Evolutionary conservation across 2,329 filamentous ascomycete genomes (phyloP).

Genomic region (Botrytis medusae): DNA sequence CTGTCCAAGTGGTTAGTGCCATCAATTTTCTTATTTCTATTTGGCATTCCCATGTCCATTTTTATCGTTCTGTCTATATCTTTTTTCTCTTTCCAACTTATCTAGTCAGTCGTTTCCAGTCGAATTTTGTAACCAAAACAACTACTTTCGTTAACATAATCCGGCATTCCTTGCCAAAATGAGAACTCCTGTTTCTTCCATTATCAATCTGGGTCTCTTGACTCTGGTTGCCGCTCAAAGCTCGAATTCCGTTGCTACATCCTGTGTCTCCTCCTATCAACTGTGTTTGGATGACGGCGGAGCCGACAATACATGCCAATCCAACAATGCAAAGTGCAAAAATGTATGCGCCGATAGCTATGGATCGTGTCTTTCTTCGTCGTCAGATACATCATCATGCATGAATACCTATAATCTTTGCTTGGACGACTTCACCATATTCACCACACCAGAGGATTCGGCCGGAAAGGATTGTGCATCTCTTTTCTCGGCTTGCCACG

Average conservation of each 20-base stretch:
- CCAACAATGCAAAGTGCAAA: conserved; percentile 24
- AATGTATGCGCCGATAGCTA: conserved; percentile 17
- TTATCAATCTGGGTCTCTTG: not conserved
- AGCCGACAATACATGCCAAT: conserved; percentile 24
- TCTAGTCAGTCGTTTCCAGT: not conserved
- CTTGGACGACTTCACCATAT: conserved; percentile 22
- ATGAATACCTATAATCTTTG: conserved; percentile 14
- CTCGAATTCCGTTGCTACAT: not conserved
- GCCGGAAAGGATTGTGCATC: conserved; percentile 26
- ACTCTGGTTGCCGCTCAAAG: conserved; percentile 15
- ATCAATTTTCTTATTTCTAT: conserved; percentile 1
- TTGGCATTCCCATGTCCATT: not conserved
- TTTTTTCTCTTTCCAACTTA: not conserved
- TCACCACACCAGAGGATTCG: conserved; percentile 20
- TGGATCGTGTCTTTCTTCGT: not conserved
- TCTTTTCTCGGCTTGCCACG: conserved; percentile 22
- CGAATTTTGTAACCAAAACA: not conserved
- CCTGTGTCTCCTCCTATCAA: conserved; percentile 23
- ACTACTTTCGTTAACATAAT: conserved; percentile 4
- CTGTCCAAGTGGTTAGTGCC: not conserved
- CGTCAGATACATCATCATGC: not conserved
- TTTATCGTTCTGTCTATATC: not conserved
- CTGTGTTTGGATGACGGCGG: conserved; percentile 23
- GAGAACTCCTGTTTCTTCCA: not conserved
- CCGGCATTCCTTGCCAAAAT: not conserved